phyloP scores from a whole-genome alignment of 106 monocot species.

The Chionographis japonica region DNA sequence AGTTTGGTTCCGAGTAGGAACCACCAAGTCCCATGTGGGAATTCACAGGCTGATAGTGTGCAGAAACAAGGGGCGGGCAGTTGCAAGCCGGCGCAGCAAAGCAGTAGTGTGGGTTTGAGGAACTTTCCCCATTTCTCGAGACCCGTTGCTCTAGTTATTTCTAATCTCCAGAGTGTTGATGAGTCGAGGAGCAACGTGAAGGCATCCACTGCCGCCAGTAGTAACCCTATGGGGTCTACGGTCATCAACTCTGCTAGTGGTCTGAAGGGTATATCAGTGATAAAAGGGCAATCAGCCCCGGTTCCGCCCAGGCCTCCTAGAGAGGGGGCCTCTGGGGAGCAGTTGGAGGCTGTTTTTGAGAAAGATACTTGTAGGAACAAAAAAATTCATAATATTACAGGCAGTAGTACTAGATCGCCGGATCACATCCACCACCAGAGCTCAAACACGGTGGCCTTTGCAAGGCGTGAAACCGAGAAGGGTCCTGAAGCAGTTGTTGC shows the following conservation, averaged over 20 bases:
- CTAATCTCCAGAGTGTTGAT: conserved; percentile 20
- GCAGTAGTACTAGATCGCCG: background rate
- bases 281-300: conserved; percentile 1
- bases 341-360: conserved; percentile 4
- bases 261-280: conserved; percentile 9
- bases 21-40: background rate
- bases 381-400: background rate
- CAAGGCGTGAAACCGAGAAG: conserved; percentile 13
- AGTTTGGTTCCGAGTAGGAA: background rate
- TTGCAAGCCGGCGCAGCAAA: background rate
- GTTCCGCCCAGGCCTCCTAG: conserved; percentile 1
- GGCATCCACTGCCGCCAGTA: conserved; percentile 12
- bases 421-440: background rate
- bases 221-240: conserved; percentile 21
- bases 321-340: background rate
- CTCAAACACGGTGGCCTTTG: conserved; percentile 1
- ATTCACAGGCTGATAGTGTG: too few species aligned
- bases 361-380: conserved; percentile 7
- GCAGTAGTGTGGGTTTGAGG: conserved; percentile 12
- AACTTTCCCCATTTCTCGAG: conserved; percentile 42
- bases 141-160: conserved; percentile 25
- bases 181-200: conserved; percentile 20
- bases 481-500: conserved; percentile 20
- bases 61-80: background rate
- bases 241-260: conserved; percentile 22